A percentile compares a stretch with the other conserved stretches of the same genome.
Evolutionary conservation across 257 asterid genomes (phyloP).

Genomic region (Rauvolfia tetraphylla): DNA sequence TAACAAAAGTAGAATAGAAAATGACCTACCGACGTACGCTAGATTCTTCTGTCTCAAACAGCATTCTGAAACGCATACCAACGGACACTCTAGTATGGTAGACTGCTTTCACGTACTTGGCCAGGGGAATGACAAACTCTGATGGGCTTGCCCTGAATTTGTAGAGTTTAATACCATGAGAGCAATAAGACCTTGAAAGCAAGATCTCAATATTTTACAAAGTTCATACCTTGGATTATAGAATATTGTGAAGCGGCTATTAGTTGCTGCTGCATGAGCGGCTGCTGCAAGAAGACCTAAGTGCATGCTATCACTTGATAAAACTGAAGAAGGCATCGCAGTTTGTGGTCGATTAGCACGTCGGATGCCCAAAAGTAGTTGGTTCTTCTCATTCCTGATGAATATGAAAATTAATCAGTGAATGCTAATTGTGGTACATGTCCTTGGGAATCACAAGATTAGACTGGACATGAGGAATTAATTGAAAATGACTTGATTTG

Average conservation of each 20-base stretch:
- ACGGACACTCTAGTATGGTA: conserved; percentile 73
- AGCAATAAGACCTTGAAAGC: background rate
- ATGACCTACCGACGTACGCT: conserved; percentile 65
- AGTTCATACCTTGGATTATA: conserved; percentile 63
- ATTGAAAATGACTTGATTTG: background rate
- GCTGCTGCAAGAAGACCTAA: conserved; percentile 88
- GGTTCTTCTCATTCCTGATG: conserved; percentile 75
- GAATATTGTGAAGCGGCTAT: conserved; percentile 72
- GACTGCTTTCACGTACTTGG: conserved; percentile 61
- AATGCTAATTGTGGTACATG: background rate
- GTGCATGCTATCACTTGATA: conserved; percentile 91
- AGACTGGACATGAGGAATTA: background rate
- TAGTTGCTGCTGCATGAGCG: conserved; percentile 79
- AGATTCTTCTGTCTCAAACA: conserved; percentile 79
- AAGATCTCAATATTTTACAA: conserved; percentile 4
- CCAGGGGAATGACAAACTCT: conserved; percentile 67
- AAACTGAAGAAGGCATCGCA: conserved; percentile 71
- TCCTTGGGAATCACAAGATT: background rate
- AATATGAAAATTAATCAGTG: background rate
- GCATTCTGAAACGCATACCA: conserved; percentile 80
- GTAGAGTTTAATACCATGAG: conserved; percentile 12
- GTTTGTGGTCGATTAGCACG: conserved; percentile 76
- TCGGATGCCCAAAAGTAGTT: conserved; percentile 69
- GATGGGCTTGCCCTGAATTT: conserved; percentile 65
- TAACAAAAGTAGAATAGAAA: background rate